Conservation (phyloP, 2,329 filamentous ascomycete species). For the Diatrype stigma region DNA sequence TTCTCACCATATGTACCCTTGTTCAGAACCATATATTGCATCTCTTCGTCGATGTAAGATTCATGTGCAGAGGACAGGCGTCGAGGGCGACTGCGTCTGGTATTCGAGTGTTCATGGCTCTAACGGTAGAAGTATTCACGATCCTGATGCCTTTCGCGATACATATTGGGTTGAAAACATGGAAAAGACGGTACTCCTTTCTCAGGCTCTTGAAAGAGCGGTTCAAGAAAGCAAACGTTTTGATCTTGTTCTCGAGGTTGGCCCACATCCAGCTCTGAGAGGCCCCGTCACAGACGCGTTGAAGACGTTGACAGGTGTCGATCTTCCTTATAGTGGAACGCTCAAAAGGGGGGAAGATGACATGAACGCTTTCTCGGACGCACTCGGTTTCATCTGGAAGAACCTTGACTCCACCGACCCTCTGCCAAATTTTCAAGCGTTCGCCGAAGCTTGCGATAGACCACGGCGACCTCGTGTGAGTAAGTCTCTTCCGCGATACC, state of each 20-base stretch:
- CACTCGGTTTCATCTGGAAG: background rate
- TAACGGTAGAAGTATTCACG: background rate
- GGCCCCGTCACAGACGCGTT: background rate
- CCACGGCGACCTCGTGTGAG: too few species aligned
- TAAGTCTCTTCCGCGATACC: background rate
- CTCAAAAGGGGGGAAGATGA: background rate
- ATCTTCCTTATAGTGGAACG: background rate
- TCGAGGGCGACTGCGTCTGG: background rate
- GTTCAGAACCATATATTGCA: background rate
- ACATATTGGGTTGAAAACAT: background rate
- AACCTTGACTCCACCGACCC: background rate
- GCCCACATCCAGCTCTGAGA: background rate
- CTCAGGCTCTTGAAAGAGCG: background rate
- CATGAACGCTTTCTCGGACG: background rate
- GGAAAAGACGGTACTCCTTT: background rate
- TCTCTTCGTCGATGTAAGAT: background rate
- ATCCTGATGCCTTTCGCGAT: background rate
- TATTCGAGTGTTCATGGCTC: background rate
- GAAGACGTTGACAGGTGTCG: background rate
- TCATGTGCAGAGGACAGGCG: background rate
- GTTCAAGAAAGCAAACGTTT: background rate
- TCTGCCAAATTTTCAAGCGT: too few species aligned
- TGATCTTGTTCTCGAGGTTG: background rate
- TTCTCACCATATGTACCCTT: conserved; percentile 10
- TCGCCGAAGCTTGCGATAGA: background rate